Conservation (phyloP, 805 yeast genomes). For the Starmerella kuoi region DNA sequence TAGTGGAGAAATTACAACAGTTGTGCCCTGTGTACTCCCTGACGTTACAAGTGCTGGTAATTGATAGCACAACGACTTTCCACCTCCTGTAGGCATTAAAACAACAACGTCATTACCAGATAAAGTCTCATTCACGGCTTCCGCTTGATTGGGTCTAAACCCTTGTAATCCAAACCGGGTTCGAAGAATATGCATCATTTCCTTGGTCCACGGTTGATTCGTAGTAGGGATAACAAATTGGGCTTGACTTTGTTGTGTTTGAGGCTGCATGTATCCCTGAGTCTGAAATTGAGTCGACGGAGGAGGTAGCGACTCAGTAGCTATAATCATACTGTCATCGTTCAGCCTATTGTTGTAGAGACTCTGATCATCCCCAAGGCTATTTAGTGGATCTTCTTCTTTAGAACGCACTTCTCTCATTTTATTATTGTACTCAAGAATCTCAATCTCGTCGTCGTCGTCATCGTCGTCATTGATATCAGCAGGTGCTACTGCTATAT, state of each 20-base stretch:
- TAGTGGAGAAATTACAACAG: constrained; percentile 86
- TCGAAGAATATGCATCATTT: constrained; percentile 46
- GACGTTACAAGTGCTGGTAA: constrained; percentile 73
- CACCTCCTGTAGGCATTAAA: constrained; percentile 98
- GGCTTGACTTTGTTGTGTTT: neutral
- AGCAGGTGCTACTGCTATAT: no score
- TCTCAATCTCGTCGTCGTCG: neutral
- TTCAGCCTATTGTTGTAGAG: neutral
- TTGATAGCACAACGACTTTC: constrained; percentile 91
- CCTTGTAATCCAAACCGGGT: constrained; percentile 48
- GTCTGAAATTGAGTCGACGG: no score
- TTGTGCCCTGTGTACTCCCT: constrained; percentile 70
- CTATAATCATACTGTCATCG: neutral
- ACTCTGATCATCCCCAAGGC: neutral
- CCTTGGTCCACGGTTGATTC: constrained; percentile 48
- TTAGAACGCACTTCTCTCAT: no score
- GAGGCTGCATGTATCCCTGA: neutral
- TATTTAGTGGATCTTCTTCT: neutral
- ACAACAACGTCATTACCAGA: constrained; percentile 83
- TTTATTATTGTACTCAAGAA: neutral
- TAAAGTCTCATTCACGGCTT: constrained; percentile 67
- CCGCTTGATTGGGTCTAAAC: constrained; percentile 75
- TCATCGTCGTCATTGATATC: neutral
- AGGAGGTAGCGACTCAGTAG: neutral
- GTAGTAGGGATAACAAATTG: constrained; percentile 6